Evolutionary conservation across 2,329 filamentous ascomycete species (phyloP), one percentile per base, ranked within the genome.

Genomic region (Aspergillus alliaceus): DNA sequence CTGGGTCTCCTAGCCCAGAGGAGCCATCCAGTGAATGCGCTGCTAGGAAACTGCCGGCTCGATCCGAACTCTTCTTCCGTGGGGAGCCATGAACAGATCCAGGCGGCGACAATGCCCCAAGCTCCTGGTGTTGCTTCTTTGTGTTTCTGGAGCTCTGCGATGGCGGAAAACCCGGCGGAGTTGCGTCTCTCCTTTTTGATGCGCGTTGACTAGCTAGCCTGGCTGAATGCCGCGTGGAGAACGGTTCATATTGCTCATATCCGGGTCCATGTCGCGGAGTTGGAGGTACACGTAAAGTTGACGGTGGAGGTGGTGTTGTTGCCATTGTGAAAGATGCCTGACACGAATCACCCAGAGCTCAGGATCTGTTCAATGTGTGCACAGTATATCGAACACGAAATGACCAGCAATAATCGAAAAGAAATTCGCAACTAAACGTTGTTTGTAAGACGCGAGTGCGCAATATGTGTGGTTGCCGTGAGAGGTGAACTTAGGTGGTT

Each of bases 211-310:
- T 69, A 15, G 75, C 74, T 59, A 77, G 48, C 61, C 77, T 72
- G 37, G 73, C 67, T 15, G 76, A 79, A 48, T 71, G 69, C 39
- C 77, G 71, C 31, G 74, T 74, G 8, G 72, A 65, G 64, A 76
- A 75, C 22, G 73, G 74, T 42, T 73, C 72, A 60, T 72, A 76
- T 32, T 68, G 60, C 61, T 80, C 75, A 63, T 79, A 77, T 56
- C 70, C 72, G 56, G 77, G 65, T 46, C 79, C 79, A 71, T 79
- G 75, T 54, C 72, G 74, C 50, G 79, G 79, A 57, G 78, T 77
- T 40, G 70, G 68, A 44, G 79, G 79, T 48, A 74, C 74, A n/a
- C 73, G 67, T 53, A 77, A 62, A 25, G 61, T 64, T 32, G 71
- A 69, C 35, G 71, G 70, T 34, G 73, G 70, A n/a, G 78, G 78